A percentile compares a stretch with the other conserved stretches of the same genome.
Conservation (phyloP, 2,329 filamentous ascomycete species). For the Talaromyces sp. region DNA sequence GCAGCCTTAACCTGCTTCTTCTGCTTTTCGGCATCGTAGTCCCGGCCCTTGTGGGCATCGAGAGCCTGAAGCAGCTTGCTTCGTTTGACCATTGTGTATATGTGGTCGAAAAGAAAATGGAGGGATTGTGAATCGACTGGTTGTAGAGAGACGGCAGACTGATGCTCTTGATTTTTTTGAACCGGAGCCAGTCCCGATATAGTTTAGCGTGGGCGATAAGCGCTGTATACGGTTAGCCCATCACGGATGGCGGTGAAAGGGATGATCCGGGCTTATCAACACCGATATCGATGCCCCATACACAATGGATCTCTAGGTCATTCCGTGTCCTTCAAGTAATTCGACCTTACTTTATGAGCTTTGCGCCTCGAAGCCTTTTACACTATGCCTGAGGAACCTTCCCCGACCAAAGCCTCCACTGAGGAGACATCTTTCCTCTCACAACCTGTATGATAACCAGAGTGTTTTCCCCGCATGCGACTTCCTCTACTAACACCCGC, state of each 20-base stretch:
- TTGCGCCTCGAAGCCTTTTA: neutral
- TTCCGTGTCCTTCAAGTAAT: neutral
- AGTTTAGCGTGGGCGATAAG: constrained; percentile 29
- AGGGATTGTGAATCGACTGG: constrained; percentile 12
- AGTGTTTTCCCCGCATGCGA: neutral
- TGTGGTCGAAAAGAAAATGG: constrained; percentile 15
- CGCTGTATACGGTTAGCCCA: constrained; percentile 16
- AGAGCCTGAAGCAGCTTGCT: constrained; percentile 62
- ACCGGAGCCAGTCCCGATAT: constrained; percentile 23
- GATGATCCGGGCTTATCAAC: constrained; percentile 34
- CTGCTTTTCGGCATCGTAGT: constrained; percentile 78
- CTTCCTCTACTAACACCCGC: constrained; percentile 3
- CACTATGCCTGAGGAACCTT: constrained; percentile 27
- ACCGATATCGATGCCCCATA: neutral
- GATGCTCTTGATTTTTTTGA: constrained; percentile 38
- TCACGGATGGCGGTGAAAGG: constrained; percentile 13
- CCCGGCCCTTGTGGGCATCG: constrained; percentile 61
- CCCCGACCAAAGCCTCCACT: constrained; percentile 21
- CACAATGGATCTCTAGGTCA: neutral
- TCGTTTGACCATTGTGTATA: constrained; percentile 54
- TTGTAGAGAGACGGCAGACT: constrained; percentile 17
- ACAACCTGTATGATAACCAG: constrained; percentile 21
- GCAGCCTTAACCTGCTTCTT: constrained; percentile 62
- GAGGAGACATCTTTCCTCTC: constrained; percentile 25
- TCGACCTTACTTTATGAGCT: neutral